Base-by-base conservation (phyloP, 2,329 filamentous ascomycete species). In the Graphilbum ipis-grandicollis region DNA sequence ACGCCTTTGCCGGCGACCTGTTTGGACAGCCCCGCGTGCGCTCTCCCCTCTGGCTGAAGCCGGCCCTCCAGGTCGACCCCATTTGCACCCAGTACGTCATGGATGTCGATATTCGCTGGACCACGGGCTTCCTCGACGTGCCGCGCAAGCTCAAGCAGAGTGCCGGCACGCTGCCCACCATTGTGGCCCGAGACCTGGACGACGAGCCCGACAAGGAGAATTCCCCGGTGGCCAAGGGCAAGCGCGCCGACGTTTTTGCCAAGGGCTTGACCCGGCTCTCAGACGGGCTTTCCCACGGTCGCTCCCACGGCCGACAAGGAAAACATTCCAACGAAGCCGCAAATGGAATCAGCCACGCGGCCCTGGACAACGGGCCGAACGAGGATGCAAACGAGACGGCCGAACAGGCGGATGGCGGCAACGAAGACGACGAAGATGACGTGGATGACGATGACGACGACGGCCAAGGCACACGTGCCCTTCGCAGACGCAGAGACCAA, bases 31-130 rank as follows among this genome's bases (percentile, higher is more conserved):
- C 51, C 18, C 46, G 53, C 18, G 49, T 53, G 35, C 47, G 48
- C 15, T 46, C 51, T 10, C 47, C 46, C 9, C 42, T 59, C 7
- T 49, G 44, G 41, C 50, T 62, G 15, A 59, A 54, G 42, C 57
- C 56, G 30, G 45, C 47, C 18, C 46, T 54, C 1, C 41, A 56
- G 19, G 43, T 43, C 7, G 48, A 50, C 8, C 35, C 43, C 5
- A 35, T 43, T 2, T 33, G 45, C 18, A 68, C 65, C 2, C 54
- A 63, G 31, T 67, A 62, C 47, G 46, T 62, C 36, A 56, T 68
- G 51, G 61, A 66, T 28, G 52, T 66, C 35, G 63, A 68, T 43
- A 55, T 64, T 29, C 54, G 58, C 19, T 67, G 63, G 62, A 52
- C 58, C 17, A 56, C 56, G 4, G 56, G 58, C 15, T 58, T 62